A percentile compares a stretch with the other conserved stretches of the same genome.
Conservation (phyloP, 768 basidiomycete species). For the Rhizopogon roseolus region DNA sequence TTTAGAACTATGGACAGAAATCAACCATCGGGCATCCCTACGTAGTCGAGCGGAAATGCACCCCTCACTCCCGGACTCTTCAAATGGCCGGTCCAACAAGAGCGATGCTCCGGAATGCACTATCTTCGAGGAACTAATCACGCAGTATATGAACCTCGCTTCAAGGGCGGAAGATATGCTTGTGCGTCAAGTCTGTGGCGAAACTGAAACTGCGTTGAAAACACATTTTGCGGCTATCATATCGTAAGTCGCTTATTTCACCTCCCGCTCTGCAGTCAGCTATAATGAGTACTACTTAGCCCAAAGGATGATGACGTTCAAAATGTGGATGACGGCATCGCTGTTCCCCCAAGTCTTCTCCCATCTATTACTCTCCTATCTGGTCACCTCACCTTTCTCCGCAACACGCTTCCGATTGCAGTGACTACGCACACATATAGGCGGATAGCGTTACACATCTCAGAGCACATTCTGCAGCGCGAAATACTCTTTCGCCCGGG, state of each 20-base stretch:
- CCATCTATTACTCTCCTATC: constrained; percentile 77
- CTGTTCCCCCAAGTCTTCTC: constrained; percentile 68
- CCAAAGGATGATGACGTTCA: background rate
- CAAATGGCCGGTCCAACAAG: constrained; percentile 8
- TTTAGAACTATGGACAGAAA: constrained; percentile 84
- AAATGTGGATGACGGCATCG: constrained; percentile 30
- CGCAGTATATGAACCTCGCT: constrained; percentile 54
- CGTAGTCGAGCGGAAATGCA: constrained; percentile 48
- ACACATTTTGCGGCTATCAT: constrained; percentile 58
- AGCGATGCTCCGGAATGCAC: constrained; percentile 49
- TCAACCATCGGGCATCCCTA: constrained; percentile 54
- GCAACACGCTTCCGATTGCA: constrained; percentile 54
- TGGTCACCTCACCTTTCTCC: constrained; percentile 69
- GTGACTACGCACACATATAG: constrained; percentile 67
- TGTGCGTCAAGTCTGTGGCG: constrained; percentile 73
- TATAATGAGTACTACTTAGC: background rate
- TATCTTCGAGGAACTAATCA: constrained; percentile 75
- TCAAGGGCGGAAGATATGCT: constrained; percentile 85
- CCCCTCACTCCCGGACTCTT: constrained; percentile 45
- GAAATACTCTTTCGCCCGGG: constrained; percentile 76
- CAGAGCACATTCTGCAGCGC: constrained; percentile 79
- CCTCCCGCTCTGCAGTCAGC: background rate
- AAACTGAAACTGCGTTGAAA: constrained; percentile 75
- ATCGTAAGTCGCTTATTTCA: constrained; percentile 28
- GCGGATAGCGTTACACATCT: constrained; percentile 61